Evolutionary conservation across 2,329 filamentous ascomycete genomes (phyloP).

Genomic region (Ceratocystis colombiana): DNA sequence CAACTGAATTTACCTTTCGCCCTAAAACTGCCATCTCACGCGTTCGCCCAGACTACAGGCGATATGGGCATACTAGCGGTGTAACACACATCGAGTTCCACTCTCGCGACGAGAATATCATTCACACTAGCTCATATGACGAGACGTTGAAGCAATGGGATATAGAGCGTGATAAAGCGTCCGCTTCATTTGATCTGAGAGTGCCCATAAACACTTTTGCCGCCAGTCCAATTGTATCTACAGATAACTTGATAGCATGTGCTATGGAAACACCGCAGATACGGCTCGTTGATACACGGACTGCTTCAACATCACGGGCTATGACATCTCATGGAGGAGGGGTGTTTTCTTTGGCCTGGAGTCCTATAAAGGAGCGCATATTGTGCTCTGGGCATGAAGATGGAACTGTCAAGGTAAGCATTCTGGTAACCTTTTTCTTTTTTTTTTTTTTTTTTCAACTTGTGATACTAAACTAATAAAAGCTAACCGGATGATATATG

Average conservation of each 20-base stretch:
- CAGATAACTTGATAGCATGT: conserved; percentile 71
- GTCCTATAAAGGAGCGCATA: conserved; percentile 65
- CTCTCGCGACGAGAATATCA: conserved; percentile 64
- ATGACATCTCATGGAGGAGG: conserved; percentile 59
- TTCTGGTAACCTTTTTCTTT: neutral
- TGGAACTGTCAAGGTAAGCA: conserved; percentile 48
- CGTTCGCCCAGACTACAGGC: conserved; percentile 31
- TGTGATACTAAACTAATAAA: neutral
- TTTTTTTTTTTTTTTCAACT: neutral
- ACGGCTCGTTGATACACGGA: conserved; percentile 59
- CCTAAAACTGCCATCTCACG: conserved; percentile 45
- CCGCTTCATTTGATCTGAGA: conserved; percentile 58
- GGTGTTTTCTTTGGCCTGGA: conserved; percentile 66
- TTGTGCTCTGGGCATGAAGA: conserved; percentile 79
- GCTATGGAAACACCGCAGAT: conserved; percentile 79
- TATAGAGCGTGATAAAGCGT: conserved; percentile 49
- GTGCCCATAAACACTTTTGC: conserved; percentile 67
- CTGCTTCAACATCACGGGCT: conserved; percentile 46
- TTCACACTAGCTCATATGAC: conserved; percentile 69
- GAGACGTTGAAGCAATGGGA: conserved; percentile 66
- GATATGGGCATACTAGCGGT: conserved; percentile 51
- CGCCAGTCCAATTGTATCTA: conserved; percentile 56
- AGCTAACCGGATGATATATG: neutral
- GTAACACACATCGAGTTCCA: conserved; percentile 70
- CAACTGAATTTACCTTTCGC: conserved; percentile 41